A percentile compares a stretch with the other conserved stretches of the same genome.
These are phyloP conservation scores for Brassica hybrid DNA, from an alignment of 441 rosid species.

Conservation along the genomic window DNA sequence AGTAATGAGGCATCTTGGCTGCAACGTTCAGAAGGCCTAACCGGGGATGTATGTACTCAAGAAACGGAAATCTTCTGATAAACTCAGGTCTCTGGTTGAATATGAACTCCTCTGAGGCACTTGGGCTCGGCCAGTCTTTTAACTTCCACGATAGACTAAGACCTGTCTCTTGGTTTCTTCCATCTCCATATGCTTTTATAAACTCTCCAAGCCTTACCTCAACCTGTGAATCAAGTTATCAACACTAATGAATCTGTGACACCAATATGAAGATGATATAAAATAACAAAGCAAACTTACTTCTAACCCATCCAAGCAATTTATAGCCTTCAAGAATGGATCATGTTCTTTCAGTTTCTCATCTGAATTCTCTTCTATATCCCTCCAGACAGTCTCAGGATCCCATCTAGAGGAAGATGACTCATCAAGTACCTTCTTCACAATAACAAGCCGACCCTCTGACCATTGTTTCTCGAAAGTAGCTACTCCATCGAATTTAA, in stretches of 20 bases:
- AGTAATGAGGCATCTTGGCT: constrained; percentile 94
- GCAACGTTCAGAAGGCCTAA: constrained; percentile 96
- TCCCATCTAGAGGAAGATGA: constrained; percentile 76
- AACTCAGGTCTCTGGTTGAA: constrained; percentile 88
- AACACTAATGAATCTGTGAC: constrained; percentile 31
- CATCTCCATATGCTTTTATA: constrained; percentile 72
- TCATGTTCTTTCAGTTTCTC: constrained; percentile 73
- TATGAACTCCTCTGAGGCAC: constrained; percentile 91
- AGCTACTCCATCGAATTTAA: constrained; percentile 61
- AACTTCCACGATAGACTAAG: constrained; percentile 65
- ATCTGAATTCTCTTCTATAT: constrained; percentile 71
- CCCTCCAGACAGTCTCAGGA: constrained; percentile 76
- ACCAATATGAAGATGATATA: constrained; percentile 19
- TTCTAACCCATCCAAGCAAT: constrained; percentile 83
- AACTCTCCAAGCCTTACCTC: constrained; percentile 78
- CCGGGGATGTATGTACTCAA: constrained; percentile 91
- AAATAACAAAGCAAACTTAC: constrained; percentile 45
- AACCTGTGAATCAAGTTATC: constrained; percentile 56
- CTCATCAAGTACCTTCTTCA: constrained; percentile 66
- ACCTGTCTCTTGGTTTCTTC: constrained; percentile 58
- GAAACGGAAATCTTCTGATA: constrained; percentile 82
- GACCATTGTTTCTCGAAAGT: constrained; percentile 80
- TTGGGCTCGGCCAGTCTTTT: constrained; percentile 97
- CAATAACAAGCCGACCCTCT: constrained; percentile 74
- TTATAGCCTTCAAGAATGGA: constrained; percentile 70